phyloP scores from a whole-genome alignment of 192 early-diverging fungal genomes.

The Blastocladiella britannica region DNA sequence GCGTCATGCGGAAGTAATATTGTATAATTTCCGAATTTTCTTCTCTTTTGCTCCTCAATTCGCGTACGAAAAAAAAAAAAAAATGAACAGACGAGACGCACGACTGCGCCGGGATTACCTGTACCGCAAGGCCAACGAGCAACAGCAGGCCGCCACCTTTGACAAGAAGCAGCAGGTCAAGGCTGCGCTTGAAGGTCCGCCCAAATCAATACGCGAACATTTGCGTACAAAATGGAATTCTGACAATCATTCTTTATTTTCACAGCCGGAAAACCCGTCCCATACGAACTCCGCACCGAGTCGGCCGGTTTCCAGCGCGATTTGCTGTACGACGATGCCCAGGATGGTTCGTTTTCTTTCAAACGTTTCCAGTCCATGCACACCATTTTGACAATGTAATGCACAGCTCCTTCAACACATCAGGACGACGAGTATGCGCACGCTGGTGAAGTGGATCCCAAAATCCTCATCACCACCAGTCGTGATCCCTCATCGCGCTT shows the following conservation, averaged over 20 bases:
- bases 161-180: constrained; percentile 87
- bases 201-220: constrained; percentile 1
- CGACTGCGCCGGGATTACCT: constrained; percentile 84
- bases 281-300: constrained; percentile 66
- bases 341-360: constrained; percentile 28
- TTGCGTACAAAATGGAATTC: not conserved
- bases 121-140: constrained; percentile 88
- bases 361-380: not conserved
- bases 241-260: not conserved
- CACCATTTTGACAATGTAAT: constrained; percentile 1
- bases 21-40: no score
- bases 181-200: constrained; percentile 51
- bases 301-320: constrained; percentile 51
- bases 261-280: constrained; percentile 69
- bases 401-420: constrained; percentile 42
- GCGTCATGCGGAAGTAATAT: no score
- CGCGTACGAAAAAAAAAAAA: no score
- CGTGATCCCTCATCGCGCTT: constrained; percentile 79
- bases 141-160: constrained; percentile 73
- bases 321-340: constrained; percentile 72
- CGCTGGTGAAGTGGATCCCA: constrained; percentile 83
- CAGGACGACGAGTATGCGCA: constrained; percentile 94
- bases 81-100: constrained; percentile 68
- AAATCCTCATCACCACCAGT: constrained; percentile 90
- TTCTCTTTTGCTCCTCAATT: no score